Percentiles rank a stretch among this genome's conserved stretches.
Evolutionary conservation across 2,329 filamentous ascomycete species (phyloP).

Genomic region (Fusarium sp.): DNA sequence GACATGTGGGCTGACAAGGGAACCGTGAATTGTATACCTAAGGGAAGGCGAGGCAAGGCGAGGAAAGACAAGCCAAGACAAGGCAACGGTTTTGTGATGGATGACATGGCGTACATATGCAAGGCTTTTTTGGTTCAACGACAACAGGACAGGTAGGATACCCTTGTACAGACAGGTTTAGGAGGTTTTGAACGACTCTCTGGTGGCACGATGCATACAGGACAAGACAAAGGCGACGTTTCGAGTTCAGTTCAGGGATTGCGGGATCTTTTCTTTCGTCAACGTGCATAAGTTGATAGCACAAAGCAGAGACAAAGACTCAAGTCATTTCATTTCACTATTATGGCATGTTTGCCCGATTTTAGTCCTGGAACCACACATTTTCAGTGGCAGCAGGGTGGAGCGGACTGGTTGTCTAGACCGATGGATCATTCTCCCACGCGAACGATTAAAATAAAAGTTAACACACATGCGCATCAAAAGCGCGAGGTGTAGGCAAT

Average conservation of each 20-base stretch:
- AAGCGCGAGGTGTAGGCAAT: conserved; percentile 72
- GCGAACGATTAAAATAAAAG: conserved; percentile 65
- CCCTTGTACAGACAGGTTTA: conserved; percentile 22
- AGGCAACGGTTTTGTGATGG: conserved; percentile 28
- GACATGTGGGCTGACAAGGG: conserved; percentile 21
- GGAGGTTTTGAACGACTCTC: background rate
- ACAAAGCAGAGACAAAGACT: background rate
- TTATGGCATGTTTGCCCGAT: conserved; percentile 61
- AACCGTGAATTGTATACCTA: background rate
- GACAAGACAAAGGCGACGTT: background rate
- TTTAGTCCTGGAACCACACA: conserved; percentile 73
- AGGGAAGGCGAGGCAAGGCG: background rate
- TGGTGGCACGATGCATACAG: background rate
- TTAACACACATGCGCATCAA: conserved; percentile 70
- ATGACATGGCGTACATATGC: conserved; percentile 33
- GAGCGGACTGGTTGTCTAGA: conserved; percentile 77
- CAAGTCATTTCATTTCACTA: conserved; percentile 3
- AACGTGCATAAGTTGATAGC: background rate
- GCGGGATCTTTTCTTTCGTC: conserved; percentile 2
- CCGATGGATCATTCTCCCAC: conserved; percentile 72
- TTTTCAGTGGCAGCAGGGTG: conserved; percentile 70
- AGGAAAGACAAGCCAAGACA: background rate
- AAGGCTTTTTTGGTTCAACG: conserved; percentile 25
- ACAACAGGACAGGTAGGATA: conserved; percentile 18
- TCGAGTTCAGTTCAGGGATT: background rate